A percentile compares a stretch with the other conserved stretches of the same genome.
Conservation (phyloP, 805 yeast species). For the Priceomyces melissophilus region DNA sequence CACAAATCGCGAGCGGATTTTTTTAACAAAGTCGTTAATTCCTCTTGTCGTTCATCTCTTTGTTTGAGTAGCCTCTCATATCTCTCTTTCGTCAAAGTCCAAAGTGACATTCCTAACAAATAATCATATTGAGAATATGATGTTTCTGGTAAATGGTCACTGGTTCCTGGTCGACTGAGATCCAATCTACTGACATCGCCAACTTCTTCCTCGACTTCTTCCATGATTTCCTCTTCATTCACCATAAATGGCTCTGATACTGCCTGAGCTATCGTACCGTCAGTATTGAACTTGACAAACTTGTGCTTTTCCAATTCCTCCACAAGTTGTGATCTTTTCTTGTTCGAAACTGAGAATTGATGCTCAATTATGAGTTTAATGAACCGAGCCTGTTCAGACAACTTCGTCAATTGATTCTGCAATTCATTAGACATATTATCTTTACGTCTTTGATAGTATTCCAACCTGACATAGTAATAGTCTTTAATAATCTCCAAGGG, state of each 20-base stretch:
- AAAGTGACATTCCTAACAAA: slow-evolving; percentile 84
- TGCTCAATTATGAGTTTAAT: slow-evolving; percentile 84
- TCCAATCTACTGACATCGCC: slow-evolving; percentile 22
- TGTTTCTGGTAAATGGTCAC: slow-evolving; percentile 45
- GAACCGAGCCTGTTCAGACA: slow-evolving; percentile 84
- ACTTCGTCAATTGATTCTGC: slow-evolving; percentile 69
- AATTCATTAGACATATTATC: slow-evolving; percentile 68
- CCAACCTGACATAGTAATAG: slow-evolving; percentile 81
- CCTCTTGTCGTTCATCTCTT: slow-evolving; percentile 66
- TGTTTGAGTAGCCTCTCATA: slow-evolving; percentile 77
- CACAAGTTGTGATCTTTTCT: slow-evolving; percentile 62
- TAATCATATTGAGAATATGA: slow-evolving; percentile 74
- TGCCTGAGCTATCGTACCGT: slow-evolving; percentile 33
- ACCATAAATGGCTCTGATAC: slow-evolving; percentile 48
- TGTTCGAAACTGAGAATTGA: slow-evolving; percentile 67
- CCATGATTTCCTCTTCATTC: slow-evolving; percentile 29
- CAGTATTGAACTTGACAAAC: slow-evolving; percentile 74
- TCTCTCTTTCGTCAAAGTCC: slow-evolving; percentile 89
- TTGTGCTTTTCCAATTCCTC: slow-evolving; percentile 57
- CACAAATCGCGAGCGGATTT: slow-evolving; percentile 84
- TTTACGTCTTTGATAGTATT: slow-evolving; percentile 86
- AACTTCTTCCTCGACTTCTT: slow-evolving; percentile 41
- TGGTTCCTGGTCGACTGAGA: slow-evolving; percentile 23
- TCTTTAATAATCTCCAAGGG: slow-evolving; percentile 79
- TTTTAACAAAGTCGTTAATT: slow-evolving; percentile 61